Evolutionary conservation across 306 rosid species (phyloP).

Genomic region (Rosa chinensis): DNA sequence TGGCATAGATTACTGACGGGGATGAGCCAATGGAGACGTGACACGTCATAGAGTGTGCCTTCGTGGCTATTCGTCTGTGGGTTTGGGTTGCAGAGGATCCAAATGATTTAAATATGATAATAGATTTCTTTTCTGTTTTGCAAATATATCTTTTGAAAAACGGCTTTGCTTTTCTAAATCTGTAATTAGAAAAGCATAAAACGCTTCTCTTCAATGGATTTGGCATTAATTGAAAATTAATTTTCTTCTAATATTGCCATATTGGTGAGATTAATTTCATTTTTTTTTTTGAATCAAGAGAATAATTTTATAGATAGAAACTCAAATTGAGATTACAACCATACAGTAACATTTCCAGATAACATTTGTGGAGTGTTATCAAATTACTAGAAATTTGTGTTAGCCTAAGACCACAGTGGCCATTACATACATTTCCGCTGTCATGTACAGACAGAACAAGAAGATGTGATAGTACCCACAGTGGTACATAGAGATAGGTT

Average conservation of each 20-base stretch:
- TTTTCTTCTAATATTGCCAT: background rate
- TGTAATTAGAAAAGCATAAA: background rate
- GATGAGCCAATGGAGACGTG: background rate
- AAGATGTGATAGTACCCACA: too few relatives aligned
- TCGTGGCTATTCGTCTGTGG: background rate
- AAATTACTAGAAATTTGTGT: too few relatives aligned
- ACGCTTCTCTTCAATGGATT: background rate
- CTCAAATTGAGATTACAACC: too few relatives aligned
- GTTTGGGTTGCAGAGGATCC: background rate
- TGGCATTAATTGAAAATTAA: background rate
- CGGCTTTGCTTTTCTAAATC: background rate
- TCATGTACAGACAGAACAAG: too few relatives aligned
- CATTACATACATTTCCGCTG: too few relatives aligned
- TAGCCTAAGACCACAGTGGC: too few relatives aligned
- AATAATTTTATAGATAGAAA: too few relatives aligned
- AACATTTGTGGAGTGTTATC: too few relatives aligned
- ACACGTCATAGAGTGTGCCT: background rate
- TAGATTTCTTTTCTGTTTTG: background rate
- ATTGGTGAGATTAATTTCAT: too few relatives aligned
- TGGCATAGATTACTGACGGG: background rate
- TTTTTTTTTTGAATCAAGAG: too few relatives aligned
- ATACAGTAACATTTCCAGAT: too few relatives aligned
- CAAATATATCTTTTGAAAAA: background rate
- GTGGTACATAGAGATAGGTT: too few relatives aligned
- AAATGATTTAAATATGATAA: background rate